These are phyloP conservation scores for Apiospora koreana DNA, from an alignment of 2,329 filamentous ascomycete species.

Conservation along the genomic window DNA sequence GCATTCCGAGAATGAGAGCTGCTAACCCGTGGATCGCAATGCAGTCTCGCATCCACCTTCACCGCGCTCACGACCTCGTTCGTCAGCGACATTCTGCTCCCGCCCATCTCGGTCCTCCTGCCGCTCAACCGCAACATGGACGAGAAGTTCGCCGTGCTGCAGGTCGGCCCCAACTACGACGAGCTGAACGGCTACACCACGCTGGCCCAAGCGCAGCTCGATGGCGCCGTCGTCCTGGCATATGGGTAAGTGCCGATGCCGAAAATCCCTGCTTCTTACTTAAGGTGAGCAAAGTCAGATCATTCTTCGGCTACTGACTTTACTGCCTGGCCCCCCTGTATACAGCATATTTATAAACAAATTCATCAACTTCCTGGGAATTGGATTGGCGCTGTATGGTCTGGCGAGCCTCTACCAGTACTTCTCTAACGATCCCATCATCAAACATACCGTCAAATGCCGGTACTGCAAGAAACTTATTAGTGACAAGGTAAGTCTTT, in stretches of 20 bases:
- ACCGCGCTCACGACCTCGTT: constrained; percentile 72
- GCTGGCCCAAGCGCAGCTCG: constrained; percentile 65
- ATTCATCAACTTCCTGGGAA: constrained; percentile 63
- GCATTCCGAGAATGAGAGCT: neutral
- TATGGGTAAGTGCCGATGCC: constrained; percentile 55
- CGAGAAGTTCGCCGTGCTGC: constrained; percentile 71
- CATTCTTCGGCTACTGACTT: neutral
- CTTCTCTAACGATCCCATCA: constrained; percentile 64
- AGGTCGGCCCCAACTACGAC: constrained; percentile 55
- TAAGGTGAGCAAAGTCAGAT: too few species aligned
- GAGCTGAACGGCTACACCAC: constrained; percentile 66
- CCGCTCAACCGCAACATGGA: constrained; percentile 72
- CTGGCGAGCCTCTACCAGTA: constrained; percentile 65
- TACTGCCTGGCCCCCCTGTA: too few species aligned
- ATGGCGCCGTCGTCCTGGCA: constrained; percentile 72
- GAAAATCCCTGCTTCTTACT: neutral
- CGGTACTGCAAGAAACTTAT: constrained; percentile 56
- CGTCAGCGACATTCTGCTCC: constrained; percentile 70
- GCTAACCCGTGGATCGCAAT: neutral
- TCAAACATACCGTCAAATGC: constrained; percentile 71
- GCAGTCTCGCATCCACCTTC: constrained; percentile 68
- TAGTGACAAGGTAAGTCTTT: constrained; percentile 25
- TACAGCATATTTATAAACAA: constrained; percentile 62
- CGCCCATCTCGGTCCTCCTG: constrained; percentile 67
- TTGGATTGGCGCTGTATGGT: constrained; percentile 66